Base-by-base conservation (phyloP, 208 protist species). In the Crithidia sp. region DNA sequence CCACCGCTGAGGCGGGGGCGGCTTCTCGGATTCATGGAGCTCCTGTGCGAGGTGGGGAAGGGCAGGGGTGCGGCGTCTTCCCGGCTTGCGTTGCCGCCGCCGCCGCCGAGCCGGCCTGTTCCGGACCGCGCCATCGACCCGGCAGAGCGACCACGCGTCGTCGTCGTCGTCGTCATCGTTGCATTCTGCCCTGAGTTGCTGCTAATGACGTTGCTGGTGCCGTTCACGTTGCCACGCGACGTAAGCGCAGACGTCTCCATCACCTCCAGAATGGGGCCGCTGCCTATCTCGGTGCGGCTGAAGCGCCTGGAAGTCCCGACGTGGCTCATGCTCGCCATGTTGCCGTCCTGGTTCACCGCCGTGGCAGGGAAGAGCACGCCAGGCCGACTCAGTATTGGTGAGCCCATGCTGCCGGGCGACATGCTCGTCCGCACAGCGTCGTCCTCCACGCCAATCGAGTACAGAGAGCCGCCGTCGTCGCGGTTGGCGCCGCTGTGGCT, bases 221-320 rank as follows among this genome's bases (percentile, higher is more conserved):
- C 12, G 28, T 16, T 41, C 17, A 53, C 57, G 55, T 47, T 49
- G 53, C 67, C 68, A 13, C 56, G 67, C 7, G 74, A 79, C 6
- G 61, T 65, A 13, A 67, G 55, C 2, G 50, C 43, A 2, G 74
- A 79, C 36, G 74, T 79, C 40, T 79, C 74, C 67, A 79, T 79
- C 74, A 79, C 60, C 74, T 79, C 74, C 17, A 79, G 61, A 36
- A 79, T 41, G 2, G 74, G 52, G 1, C n/a, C 65, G 41, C 65
- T 70, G n/a, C 45, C 47, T 45, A 71, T 62, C 17, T 79, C 74
- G 9, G 50, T 61, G 60, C 63, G 74, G 56, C 61, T 79, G 12
- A 69, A 54, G 41, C 68, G 74, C 17, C 60, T 52, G 14, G 44
- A 59, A 4, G 36, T 53, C 53, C 54, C 52, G 17, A 44, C 37